Percentiles rank a stretch among this genome's conserved stretches.
These are phyloP conservation scores for Zoysia japonica DNA, from an alignment of 176 grass and related monocot genomes.

Conservation along the genomic window DNA sequence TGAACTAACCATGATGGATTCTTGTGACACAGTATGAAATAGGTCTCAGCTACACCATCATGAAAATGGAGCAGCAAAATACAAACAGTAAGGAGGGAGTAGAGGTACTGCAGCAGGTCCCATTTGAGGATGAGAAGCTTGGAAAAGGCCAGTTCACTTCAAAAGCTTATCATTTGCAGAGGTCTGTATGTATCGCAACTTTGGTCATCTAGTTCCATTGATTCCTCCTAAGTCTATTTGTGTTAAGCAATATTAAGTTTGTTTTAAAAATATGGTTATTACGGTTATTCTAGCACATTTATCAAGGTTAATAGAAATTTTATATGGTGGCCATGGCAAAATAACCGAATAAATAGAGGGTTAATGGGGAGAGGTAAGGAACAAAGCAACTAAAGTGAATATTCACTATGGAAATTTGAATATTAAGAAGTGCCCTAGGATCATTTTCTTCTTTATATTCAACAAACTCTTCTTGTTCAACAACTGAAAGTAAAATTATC, in stretches of 20 bases:
- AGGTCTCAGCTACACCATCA: constrained; percentile 73
- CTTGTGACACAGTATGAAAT: constrained; percentile 65
- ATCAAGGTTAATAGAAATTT: background rate
- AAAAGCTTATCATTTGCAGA: constrained; percentile 81
- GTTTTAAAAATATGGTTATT: background rate
- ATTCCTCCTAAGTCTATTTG: background rate
- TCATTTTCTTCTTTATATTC: background rate
- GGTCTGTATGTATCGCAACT: constrained; percentile 37
- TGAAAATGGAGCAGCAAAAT: constrained; percentile 98
- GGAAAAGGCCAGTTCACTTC: constrained; percentile 78
- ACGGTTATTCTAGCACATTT: background rate
- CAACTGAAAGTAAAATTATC: background rate
- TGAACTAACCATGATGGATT: background rate
- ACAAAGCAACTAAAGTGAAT: background rate
- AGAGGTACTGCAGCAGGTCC: constrained; percentile 63
- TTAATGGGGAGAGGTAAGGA: background rate
- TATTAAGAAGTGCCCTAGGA: background rate
- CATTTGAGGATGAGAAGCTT: constrained; percentile 76
- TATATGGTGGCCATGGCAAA: background rate
- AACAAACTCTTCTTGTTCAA: background rate
- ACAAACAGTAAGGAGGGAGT: constrained; percentile 83
- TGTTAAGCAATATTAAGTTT: background rate
- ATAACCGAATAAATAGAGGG: background rate
- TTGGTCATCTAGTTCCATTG: background rate
- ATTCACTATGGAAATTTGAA: background rate